Evolutionary conservation across 805 yeast species (phyloP), one percentile per base, ranked within the genome.

Genomic region (Zygoascus bituminiphila): DNA sequence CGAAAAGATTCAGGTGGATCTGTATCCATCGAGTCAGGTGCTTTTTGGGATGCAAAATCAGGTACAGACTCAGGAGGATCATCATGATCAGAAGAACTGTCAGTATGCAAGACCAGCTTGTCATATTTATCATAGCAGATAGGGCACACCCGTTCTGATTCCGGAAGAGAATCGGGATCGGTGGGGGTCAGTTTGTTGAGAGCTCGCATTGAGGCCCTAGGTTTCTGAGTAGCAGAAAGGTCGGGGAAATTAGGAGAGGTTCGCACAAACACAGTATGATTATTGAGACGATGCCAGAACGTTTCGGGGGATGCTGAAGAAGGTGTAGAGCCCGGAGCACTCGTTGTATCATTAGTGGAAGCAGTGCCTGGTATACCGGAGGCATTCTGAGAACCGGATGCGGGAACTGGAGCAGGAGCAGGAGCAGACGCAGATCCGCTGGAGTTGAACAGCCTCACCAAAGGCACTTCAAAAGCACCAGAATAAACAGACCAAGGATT

Each of bases 81-180:
- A 20, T 22, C 38, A 21, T 39, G 47, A 8, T 49, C 59, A 46
- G 56, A 69, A 7, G 54, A 54, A 22, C n/a, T 4, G 15, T 29
- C 33, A 3, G 33, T 7, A 15, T 12, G 9, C n/a, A 12, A 12
- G 33, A 29, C n/a, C 7, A 29, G 3, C 7, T 12, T 12, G n/a
- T 36, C 39, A 15, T 41, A 41, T 9, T 24, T 23, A 10, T 74
- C 78, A 52, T 69, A 71, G 55, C 78, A 74, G 38, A 74, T 74
- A 5, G 75, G 55, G 53, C 76, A 72, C 1, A 48, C 53, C 19
- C 62, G 54, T 17, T 68, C 71, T n/a, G 56, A 36, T 25, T 58
- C 64, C 1, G 68, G 63, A 7, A 69, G 49, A 2, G 60, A 56
- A 14, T 53, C 37, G 19, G 62, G 45, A 10, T 57, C 59, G 21